phyloP scores from a whole-genome alignment of 352 stramenopile genomes.

The Paralagenidium karlingii region DNA sequence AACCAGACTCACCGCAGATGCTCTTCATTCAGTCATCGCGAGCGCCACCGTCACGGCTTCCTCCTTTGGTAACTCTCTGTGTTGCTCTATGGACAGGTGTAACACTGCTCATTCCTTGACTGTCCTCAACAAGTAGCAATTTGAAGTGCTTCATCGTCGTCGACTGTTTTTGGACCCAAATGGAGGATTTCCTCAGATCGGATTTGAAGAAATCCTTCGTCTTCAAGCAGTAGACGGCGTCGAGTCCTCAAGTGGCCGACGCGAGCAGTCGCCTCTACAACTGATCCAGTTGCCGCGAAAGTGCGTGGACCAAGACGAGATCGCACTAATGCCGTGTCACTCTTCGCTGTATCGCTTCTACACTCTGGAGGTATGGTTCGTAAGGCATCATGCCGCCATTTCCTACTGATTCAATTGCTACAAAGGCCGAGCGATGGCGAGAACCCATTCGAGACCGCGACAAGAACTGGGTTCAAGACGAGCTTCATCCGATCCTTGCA shows the following conservation, averaged over 20 bases:
- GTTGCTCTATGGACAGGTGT: neutral
- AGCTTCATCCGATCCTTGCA: constrained; percentile 26
- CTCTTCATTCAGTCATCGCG: no score
- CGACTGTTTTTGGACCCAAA: constrained; percentile 18
- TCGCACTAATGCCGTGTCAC: constrained; percentile 66
- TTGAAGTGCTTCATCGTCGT: constrained; percentile 24
- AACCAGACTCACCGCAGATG: no score
- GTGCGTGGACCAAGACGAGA: constrained; percentile 27
- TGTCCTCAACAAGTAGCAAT: constrained; percentile 24
- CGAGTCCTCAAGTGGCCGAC: constrained; percentile 2
- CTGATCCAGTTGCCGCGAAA: constrained; percentile 35
- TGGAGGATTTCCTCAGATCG: constrained; percentile 7
- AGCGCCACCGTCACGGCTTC: no score
- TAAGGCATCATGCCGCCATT: constrained; percentile 14
- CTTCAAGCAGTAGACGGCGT: constrained; percentile 15
- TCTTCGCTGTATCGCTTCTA: constrained; percentile 30
- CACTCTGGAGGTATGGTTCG: neutral
- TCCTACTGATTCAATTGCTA: no score
- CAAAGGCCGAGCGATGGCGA: constrained; percentile 29
- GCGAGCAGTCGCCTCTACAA: constrained; percentile 23
- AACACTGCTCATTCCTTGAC: neutral
- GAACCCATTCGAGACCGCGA: constrained; percentile 44
- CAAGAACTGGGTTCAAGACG: constrained; percentile 39
- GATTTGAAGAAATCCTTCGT: constrained; percentile 38
- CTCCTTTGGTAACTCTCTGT: no score